Evolutionary conservation across 805 yeast species (phyloP).

Genomic region (Kluyveromyces siamensis): DNA sequence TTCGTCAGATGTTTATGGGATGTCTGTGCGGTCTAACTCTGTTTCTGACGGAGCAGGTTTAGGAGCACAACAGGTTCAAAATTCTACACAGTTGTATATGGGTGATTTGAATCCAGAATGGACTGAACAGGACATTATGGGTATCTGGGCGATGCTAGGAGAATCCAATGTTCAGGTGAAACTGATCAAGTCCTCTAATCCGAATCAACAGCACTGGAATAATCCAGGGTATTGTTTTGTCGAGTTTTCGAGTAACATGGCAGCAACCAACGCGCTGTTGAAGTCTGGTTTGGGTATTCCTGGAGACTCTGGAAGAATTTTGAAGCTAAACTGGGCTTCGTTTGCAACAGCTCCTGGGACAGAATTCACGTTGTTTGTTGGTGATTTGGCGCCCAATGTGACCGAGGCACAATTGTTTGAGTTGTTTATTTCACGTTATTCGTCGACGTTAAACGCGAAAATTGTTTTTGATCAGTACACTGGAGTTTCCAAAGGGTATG

Average conservation of each 20-base stretch:
- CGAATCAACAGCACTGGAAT: conserved; percentile 21
- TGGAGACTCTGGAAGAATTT: conserved; percentile 38
- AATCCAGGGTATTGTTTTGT: conserved; percentile 78
- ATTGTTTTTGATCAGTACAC: conserved; percentile 69
- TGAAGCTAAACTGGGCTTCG: conserved; percentile 78
- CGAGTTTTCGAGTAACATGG: conserved; percentile 51
- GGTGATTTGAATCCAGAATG: conserved; percentile 83
- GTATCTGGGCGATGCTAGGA: conserved; percentile 66
- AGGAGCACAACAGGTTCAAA: not conserved
- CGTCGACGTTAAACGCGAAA: conserved; percentile 68
- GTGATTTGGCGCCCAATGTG: conserved; percentile 70
- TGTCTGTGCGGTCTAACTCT: not conserved
- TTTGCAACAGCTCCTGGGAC: conserved; percentile 10
- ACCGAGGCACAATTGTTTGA: conserved; percentile 58
- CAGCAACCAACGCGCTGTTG: conserved; percentile 57
- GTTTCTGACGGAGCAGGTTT: not conserved
- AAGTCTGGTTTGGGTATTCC: conserved; percentile 67
- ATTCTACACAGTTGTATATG: conserved; percentile 55
- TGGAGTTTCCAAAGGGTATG: conserved; percentile 73
- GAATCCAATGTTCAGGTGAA: conserved; percentile 52
- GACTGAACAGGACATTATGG: conserved; percentile 60
- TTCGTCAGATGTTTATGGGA: not conserved
- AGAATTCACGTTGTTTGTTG: conserved; percentile 73
- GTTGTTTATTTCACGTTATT: conserved; percentile 57
- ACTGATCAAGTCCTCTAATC: conserved; percentile 56